A percentile compares a stretch with the other conserved stretches of the same genome.
phyloP scores from a whole-genome alignment of 345 rosid genomes.

The Pseudoturritis turrita region DNA sequence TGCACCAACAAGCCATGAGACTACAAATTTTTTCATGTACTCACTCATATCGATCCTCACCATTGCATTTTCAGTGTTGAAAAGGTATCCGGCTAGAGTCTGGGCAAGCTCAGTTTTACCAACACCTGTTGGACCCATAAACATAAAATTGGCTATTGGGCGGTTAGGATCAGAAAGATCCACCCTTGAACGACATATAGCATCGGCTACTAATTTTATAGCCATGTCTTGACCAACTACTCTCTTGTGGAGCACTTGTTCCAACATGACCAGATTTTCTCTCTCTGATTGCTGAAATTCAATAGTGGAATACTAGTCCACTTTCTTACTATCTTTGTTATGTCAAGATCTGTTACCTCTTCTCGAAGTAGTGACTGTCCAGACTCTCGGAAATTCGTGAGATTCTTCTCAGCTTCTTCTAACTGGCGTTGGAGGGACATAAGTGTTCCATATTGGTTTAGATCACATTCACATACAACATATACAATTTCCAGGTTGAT shows the following conservation, averaged over 20 bases:
- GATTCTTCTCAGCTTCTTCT: conserved; percentile 83
- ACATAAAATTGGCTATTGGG: conserved; percentile 96
- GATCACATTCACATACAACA: conserved; percentile 87
- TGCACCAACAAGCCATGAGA: conserved; percentile 88
- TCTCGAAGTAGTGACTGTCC: conserved; percentile 83
- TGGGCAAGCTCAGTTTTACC: conserved; percentile 95
- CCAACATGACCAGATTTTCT: conserved; percentile 75
- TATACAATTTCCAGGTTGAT: conserved; percentile 91
- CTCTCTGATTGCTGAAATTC: conserved; percentile 91
- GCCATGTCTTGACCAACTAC: conserved; percentile 95
- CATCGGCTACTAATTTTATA: conserved; percentile 93
- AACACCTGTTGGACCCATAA: conserved; percentile 99
- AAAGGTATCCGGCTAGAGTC: conserved; percentile 81
- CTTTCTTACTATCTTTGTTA: conserved; percentile 89
- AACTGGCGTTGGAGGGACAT: conserved; percentile 84
- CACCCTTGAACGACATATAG: conserved; percentile 92
- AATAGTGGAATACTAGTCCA: conserved; percentile 98
- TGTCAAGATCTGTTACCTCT: conserved; percentile 89
- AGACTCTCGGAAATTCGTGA: conserved; percentile 55
- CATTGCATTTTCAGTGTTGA: conserved; percentile 86
- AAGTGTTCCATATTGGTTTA: conserved; percentile 79
- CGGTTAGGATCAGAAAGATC: conserved; percentile 95
- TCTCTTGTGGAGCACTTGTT: conserved; percentile 84
- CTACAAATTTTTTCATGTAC: conserved; percentile 95
- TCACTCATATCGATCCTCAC: conserved; percentile 98